Percentiles rank a stretch among this genome's conserved stretches.
Evolutionary conservation across 352 stramenopile species (phyloP).

Genomic region (Globisporangium yorkense): DNA sequence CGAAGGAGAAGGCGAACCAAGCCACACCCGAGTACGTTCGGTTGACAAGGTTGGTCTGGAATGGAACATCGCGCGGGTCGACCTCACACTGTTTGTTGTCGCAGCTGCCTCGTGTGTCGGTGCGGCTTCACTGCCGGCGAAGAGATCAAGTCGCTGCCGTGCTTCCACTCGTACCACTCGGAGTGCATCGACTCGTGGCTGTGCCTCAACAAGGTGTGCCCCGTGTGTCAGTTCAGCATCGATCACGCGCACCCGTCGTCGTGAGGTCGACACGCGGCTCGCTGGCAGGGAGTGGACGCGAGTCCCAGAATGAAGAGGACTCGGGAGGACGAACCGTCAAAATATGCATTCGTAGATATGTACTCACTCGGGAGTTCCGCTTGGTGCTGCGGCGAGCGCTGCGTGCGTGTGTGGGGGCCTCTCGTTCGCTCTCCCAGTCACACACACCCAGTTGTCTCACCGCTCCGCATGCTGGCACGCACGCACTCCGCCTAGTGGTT

Average conservation of each 20-base stretch:
- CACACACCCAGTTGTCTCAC: background rate
- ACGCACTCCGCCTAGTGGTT: constrained; percentile 38
- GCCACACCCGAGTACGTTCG: constrained; percentile 55
- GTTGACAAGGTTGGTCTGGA: background rate
- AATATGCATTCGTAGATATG: constrained; percentile 37
- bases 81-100: background rate
- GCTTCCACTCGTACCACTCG: constrained; percentile 92
- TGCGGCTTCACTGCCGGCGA: constrained; percentile 87
- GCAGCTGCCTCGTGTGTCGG: constrained; percentile 91
- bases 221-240: constrained; percentile 85
- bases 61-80: background rate
- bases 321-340: constrained; percentile 12
- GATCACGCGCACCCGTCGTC: constrained; percentile 24
- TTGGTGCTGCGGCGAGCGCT: background rate
- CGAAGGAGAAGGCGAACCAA: constrained; percentile 34
- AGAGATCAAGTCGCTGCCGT: constrained; percentile 91
- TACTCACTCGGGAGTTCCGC: constrained; percentile 18
- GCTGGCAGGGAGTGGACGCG: background rate
- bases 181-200: constrained; percentile 93
- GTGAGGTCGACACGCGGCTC: background rate
- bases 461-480: background rate
- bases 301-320: constrained; percentile 4
- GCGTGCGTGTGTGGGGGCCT: background rate
- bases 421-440: background rate
- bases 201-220: constrained; percentile 88